These are phyloP conservation scores for Pulveroboletus sp. DNA, from an alignment of 768 basidiomycete genomes.

Conservation along the genomic window DNA sequence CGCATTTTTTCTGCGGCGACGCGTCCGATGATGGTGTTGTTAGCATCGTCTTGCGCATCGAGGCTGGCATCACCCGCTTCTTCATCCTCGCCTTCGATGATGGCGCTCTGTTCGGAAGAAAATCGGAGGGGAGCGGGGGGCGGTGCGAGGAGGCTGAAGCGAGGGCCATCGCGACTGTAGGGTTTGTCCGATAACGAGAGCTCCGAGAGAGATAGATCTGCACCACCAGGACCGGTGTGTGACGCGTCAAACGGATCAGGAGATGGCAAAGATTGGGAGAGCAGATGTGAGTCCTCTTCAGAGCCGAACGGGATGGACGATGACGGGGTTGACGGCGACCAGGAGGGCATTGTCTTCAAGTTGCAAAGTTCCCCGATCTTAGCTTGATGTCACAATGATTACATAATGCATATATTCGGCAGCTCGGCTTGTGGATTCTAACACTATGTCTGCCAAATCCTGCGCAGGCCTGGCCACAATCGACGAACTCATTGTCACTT, in stretches of 20 bases:
- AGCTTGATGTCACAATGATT: no score
- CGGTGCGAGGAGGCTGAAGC: constrained; percentile 34
- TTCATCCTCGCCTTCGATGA: constrained; percentile 26
- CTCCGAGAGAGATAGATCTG: constrained; percentile 57
- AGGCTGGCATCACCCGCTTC: constrained; percentile 7
- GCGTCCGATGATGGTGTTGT: constrained; percentile 25
- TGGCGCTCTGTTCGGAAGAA: constrained; percentile 22
- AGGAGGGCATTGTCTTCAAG: constrained; percentile 25
- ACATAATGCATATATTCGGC: no score
- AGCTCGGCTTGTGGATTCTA: no score
- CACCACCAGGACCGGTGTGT: constrained; percentile 41
- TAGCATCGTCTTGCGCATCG: constrained; percentile 13
- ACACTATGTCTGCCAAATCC: no score
- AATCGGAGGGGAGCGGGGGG: constrained; percentile 16
- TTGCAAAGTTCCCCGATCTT: no score
- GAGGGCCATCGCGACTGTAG: constrained; percentile 25
- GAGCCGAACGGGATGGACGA: constrained; percentile 22
- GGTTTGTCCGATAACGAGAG: constrained; percentile 42
- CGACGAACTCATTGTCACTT: constrained; percentile 47
- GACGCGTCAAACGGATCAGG: constrained; percentile 30
- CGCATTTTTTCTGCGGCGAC: constrained; percentile 35
- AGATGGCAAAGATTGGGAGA: constrained; percentile 45
- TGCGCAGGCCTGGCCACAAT: constrained; percentile 27
- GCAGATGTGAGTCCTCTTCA: constrained; percentile 36
- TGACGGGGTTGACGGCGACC: constrained; percentile 31